Evolutionary conservation across 148 eudicot genomes (phyloP).

Genomic region (Dianthus caryophyllus): DNA sequence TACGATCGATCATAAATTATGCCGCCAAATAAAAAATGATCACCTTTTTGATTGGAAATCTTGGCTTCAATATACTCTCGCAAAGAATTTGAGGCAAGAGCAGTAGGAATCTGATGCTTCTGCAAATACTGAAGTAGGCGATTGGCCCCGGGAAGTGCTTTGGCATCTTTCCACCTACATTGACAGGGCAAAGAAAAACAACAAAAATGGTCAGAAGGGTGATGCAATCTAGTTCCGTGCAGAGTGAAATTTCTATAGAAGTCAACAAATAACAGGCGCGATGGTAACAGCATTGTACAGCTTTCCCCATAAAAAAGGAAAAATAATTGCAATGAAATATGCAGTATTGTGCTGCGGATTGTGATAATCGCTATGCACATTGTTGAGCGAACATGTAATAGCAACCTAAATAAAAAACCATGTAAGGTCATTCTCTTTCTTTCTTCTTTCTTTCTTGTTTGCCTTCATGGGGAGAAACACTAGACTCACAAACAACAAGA

Average conservation of each 20-base stretch:
- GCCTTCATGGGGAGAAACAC: no score
- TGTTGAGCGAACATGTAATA: no score
- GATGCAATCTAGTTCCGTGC: not conserved
- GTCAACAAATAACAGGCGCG: not conserved
- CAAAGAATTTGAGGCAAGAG: slow-evolving; percentile 76
- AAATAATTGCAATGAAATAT: not conserved
- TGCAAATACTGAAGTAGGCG: slow-evolving; percentile 77
- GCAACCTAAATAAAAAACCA: no score
- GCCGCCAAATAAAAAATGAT: not conserved
- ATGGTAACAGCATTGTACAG: not conserved
- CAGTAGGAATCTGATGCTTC: slow-evolving; percentile 54
- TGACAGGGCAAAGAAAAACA: not conserved
- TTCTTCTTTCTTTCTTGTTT: no score
- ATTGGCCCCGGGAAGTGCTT: slow-evolving; percentile 89
- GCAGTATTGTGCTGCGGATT: no score
- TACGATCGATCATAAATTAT: not conserved
- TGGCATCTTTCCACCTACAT: slow-evolving; percentile 62
- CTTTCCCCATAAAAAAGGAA: not conserved
- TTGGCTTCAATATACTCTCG: slow-evolving; percentile 51
- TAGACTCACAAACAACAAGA: no score
- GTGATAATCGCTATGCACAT: no score
- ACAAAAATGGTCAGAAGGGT: slow-evolving; percentile 4
- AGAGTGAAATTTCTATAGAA: not conserved
- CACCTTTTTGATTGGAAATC: slow-evolving; percentile 68
- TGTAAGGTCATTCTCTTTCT: no score